A percentile compares a stretch with the other conserved stretches of the same genome.
phyloP scores from a whole-genome alignment of 208 protist species.

The Trypanosoma boissoni region DNA sequence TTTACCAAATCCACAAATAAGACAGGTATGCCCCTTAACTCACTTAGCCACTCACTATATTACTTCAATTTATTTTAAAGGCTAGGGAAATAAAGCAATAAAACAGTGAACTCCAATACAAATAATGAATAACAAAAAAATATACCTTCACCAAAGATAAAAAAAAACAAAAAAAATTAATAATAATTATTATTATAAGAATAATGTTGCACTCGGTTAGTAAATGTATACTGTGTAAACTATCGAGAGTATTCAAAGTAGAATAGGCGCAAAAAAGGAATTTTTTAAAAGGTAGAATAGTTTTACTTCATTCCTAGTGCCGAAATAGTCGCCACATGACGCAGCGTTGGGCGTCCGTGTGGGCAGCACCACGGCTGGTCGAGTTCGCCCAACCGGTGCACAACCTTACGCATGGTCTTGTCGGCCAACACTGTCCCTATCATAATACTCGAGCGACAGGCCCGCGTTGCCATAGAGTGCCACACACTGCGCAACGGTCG shows the following conservation, averaged over 20 bases:
- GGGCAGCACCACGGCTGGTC: constrained; percentile 94
- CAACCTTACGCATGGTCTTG: constrained; percentile 75
- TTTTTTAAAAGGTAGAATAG: neutral
- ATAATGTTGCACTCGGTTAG: neutral
- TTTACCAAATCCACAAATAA: too few species aligned
- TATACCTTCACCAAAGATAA: neutral
- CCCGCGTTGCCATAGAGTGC: constrained; percentile 91
- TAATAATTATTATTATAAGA: neutral
- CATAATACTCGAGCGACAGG: constrained; percentile 93
- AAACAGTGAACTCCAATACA: neutral
- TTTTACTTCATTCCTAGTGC: constrained; percentile 9
- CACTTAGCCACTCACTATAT: too few species aligned
- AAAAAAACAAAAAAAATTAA: neutral
- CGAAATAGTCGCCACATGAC: constrained; percentile 50
- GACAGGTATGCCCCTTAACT: too few species aligned
- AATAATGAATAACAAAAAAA: constrained; percentile 1
- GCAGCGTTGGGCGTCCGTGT: constrained; percentile 92
- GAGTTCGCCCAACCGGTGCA: constrained; percentile 67
- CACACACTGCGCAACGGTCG: constrained; percentile 74
- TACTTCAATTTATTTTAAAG: too few species aligned
- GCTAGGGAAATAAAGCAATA: too few species aligned
- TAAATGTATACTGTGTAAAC: too few species aligned
- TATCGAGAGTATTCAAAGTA: too few species aligned
- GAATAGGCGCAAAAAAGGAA: too few species aligned
- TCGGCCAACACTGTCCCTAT: constrained; percentile 83